Percentiles rank a stretch among this genome's conserved stretches.
These are phyloP conservation scores for Pachysolen tannophilus DNA, from an alignment of 805 yeast genomes.

Conservation along the genomic window DNA sequence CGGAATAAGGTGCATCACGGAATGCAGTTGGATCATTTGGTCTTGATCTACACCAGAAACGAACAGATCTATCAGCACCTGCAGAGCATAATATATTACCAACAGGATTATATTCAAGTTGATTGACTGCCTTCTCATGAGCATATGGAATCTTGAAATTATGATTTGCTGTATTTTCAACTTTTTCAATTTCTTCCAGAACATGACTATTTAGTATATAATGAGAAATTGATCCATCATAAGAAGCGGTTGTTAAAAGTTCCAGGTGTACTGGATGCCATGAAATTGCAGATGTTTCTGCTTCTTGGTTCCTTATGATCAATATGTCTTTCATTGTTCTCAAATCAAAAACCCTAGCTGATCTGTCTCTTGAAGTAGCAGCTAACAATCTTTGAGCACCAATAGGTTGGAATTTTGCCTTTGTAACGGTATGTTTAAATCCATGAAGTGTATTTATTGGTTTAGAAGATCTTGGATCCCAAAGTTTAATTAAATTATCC, in stretches of 20 bases:
- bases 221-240: constrained; percentile 81
- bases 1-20: constrained; percentile 74
- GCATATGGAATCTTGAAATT: constrained; percentile 66
- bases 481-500: constrained; percentile 84
- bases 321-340: constrained; percentile 74
- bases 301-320: constrained; percentile 69
- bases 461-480: constrained; percentile 84
- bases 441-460: constrained; percentile 81
- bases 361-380: constrained; percentile 81
- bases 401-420: constrained; percentile 75
- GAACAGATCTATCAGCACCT: constrained; percentile 84
- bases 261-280: constrained; percentile 92
- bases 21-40: constrained; percentile 83
- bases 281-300: constrained; percentile 75
- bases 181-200: constrained; percentile 22
- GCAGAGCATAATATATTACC: constrained; percentile 92
- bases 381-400: constrained; percentile 72
- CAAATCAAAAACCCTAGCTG: constrained; percentile 81
- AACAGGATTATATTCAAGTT: constrained; percentile 85
- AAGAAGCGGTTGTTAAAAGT: constrained; percentile 76
- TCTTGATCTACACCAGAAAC: constrained; percentile 92
- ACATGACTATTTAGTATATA: constrained; percentile 53
- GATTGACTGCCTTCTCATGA: constrained; percentile 87
- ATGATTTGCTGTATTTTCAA: background rate
- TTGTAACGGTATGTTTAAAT: constrained; percentile 89